A percentile compares a stretch with the other conserved stretches of the same genome.
Conservation (phyloP, 2,329 filamentous ascomycete genomes). For the Metarhizium humberi region DNA sequence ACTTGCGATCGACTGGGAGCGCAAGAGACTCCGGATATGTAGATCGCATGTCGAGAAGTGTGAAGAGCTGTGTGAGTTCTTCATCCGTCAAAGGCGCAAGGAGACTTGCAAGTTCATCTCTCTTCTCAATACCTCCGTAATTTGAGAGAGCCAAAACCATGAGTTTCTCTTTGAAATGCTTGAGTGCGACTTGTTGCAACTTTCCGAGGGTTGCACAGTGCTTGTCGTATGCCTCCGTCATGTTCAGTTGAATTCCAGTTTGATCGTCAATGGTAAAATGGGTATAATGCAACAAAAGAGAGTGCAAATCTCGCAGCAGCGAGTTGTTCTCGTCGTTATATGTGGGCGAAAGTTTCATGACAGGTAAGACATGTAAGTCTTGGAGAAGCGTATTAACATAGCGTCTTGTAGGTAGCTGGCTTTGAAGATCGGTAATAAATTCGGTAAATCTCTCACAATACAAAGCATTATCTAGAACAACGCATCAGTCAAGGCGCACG, state of each 20-base stretch:
- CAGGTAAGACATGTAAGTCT: slow-evolving; percentile 74
- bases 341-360: slow-evolving; percentile 68
- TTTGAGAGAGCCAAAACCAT: slow-evolving; percentile 90
- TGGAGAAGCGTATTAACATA: slow-evolving; percentile 85
- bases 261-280: slow-evolving; percentile 89
- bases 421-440: slow-evolving; percentile 81
- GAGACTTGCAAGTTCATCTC: slow-evolving; percentile 68
- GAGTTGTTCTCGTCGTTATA: slow-evolving; percentile 66
- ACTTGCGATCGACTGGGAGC: slow-evolving; percentile 52
- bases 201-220: slow-evolving; percentile 71
- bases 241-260: slow-evolving; percentile 66
- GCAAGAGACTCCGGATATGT: slow-evolving; percentile 66
- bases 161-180: slow-evolving; percentile 79
- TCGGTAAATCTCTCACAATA: slow-evolving; percentile 95
- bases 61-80: slow-evolving; percentile 62
- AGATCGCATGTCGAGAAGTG: slow-evolving; percentile 66
- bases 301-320: slow-evolving; percentile 70
- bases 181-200: slow-evolving; percentile 69
- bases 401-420: slow-evolving; percentile 84
- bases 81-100: slow-evolving; percentile 63
- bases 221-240: slow-evolving; percentile 64
- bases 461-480: slow-evolving; percentile 1
- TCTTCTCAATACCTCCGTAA: slow-evolving; percentile 76
- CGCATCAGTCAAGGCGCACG: background rate
- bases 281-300: slow-evolving; percentile 77